Evolutionary conservation across 169 alveolate species (phyloP), one percentile per base, ranked within the genome.

Genomic region (Eimeria maxima): DNA sequence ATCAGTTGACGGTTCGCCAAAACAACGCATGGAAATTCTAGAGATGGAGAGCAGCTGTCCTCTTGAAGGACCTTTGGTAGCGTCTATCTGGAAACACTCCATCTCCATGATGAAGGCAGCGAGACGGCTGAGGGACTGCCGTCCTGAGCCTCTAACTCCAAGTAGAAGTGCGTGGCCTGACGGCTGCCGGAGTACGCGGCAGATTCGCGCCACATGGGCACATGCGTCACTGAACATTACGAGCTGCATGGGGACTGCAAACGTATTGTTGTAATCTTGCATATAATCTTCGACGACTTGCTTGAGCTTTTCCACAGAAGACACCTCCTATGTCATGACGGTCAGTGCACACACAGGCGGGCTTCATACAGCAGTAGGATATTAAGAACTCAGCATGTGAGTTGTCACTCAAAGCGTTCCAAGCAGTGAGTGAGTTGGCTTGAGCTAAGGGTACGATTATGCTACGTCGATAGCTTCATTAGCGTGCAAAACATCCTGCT

Each of bases 91-190:
- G 97, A 98, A 98, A 86, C 98, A 96, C 57, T 98, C 97, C 90
- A 98, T 97, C 92, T 98, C 98, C 88, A 98, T 98, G 47, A 98
- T 98, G 97, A 97, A 98, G 33, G 99, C 99, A 3, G 99, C 99
- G 83, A 99, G 98, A 93, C 99, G 98, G 83, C 99, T 99, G 83
- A 99, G 97, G 38, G 99, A 98, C 97, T 99, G 99, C 94, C 99
- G 98, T 63, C 99, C 99, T 18, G 99, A 98, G 78, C 99, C 99
- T 33, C 99, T 99, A 22, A 99, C 99, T 81, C 99, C 99, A 86
- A 98, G 99, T n/a, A 98, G 97, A 97, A 98, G 97, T 7, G 99
- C 99, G 90, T 98, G 98, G 65, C 99, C 99, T 78, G 98, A 97
- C 55, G 99, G 99, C 90, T 99, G 98, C 96, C 98, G 98, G 84